Percentiles rank a stretch among this genome's conserved stretches.
phyloP scores from a whole-genome alignment of 1,139 yeast genomes.

The Debaryomyces nepalensis region DNA sequence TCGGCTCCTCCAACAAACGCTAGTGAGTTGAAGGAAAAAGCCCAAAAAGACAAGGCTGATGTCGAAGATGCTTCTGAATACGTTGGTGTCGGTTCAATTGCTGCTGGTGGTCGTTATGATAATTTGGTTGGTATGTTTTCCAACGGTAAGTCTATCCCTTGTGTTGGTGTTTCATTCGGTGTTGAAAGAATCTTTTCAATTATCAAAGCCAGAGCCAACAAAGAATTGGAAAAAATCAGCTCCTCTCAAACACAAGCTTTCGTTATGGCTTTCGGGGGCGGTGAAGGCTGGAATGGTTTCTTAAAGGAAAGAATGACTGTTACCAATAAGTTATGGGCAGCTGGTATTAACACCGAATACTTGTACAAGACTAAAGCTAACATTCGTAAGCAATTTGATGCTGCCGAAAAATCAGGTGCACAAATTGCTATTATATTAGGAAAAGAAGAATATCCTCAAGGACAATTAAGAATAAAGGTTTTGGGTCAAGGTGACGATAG shows the following conservation, averaged over 20 bases:
- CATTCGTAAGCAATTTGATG: conserved; percentile 93
- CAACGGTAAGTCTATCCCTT: conserved; percentile 89
- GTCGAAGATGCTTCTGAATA: conserved; percentile 95
- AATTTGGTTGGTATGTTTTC: conserved; percentile 96
- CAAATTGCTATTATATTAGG: conserved; percentile 91
- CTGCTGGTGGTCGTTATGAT: conserved; percentile 99
- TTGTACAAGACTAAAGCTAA: conserved; percentile 91
- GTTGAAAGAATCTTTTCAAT: conserved; percentile 92
- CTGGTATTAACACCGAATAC: conserved; percentile 88
- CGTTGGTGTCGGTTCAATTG: conserved; percentile 97
- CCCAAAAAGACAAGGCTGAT: conserved; percentile 44
- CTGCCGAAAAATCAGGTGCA: conserved; percentile 94
- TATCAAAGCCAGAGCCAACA: conserved; percentile 72
- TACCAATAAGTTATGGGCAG: conserved; percentile 81
- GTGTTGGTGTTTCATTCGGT: conserved; percentile 97
- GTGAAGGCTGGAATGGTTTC: conserved; percentile 93
- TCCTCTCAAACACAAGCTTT: conserved; percentile 90
- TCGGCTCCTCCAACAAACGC: conserved; percentile 93
- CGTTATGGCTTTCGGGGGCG: conserved; percentile 98
- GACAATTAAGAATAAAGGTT: conserved; percentile 81
- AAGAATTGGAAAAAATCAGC: conserved; percentile 61
- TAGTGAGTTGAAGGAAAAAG: conserved; percentile 61
- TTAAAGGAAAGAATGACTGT: conserved; percentile 88
- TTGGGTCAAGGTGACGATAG: conserved; percentile 88
- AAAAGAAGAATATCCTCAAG: conserved; percentile 86